Conservation (phyloP, 345 rosid genomes). For the Arabidopsis suecica region DNA sequence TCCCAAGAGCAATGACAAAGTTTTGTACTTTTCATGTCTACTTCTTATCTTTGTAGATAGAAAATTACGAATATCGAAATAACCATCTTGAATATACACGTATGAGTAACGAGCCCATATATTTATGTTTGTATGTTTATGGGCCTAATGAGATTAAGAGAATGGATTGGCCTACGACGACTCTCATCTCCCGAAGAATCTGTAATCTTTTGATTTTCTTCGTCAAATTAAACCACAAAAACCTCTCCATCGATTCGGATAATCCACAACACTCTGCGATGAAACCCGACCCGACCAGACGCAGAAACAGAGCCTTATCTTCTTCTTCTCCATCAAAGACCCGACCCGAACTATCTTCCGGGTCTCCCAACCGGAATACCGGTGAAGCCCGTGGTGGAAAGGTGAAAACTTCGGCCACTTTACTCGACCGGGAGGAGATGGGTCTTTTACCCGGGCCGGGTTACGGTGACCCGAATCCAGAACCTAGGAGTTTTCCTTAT, state of each 20-base stretch:
- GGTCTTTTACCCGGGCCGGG: conserved; percentile 47
- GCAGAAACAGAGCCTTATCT: conserved; percentile 48
- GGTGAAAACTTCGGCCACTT: conserved; percentile 54
- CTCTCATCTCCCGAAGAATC: conserved; percentile 39
- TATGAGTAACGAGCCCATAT: conserved; percentile 17
- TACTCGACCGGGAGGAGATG: conserved; percentile 52
- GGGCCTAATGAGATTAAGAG: conserved; percentile 28
- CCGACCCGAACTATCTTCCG: conserved; percentile 30
- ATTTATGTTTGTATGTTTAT: neutral
- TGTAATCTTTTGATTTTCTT: conserved; percentile 42
- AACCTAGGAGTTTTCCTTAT: conserved; percentile 87
- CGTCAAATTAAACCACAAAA: conserved; percentile 28
- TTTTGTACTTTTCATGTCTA: neutral
- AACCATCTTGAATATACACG: neutral
- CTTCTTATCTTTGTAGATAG: neutral
- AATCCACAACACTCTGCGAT: conserved; percentile 38
- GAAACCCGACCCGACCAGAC: conserved; percentile 48
- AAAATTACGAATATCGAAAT: neutral
- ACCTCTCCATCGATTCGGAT: conserved; percentile 12
- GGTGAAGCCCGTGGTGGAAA: conserved; percentile 47
- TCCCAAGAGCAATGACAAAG: neutral
- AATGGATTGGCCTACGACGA: conserved; percentile 41
- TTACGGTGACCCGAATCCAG: conserved; percentile 53
- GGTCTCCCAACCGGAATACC: neutral
- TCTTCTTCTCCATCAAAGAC: conserved; percentile 47